Evolutionary conservation across 1,284 basidiomycete species (phyloP).

Genomic region (Megacollybia platyphylla): DNA sequence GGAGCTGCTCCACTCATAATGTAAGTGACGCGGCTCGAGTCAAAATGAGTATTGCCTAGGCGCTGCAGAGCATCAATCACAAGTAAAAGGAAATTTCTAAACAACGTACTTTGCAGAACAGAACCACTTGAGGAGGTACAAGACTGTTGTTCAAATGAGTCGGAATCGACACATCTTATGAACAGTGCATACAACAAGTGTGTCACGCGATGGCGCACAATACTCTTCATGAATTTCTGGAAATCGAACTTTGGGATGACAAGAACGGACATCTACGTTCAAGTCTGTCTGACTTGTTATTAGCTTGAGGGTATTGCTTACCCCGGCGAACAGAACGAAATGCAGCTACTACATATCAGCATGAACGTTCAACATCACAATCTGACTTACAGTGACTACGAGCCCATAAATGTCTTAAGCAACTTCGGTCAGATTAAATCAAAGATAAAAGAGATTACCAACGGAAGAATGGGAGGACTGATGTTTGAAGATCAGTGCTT

Average conservation of each 20-base stretch:
- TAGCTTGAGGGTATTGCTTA: conserved; percentile 12
- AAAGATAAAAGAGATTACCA: conserved; percentile 10
- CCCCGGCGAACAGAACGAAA: conserved; percentile 27
- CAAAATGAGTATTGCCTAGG: conserved; percentile 19
- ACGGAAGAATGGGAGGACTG: conserved; percentile 36
- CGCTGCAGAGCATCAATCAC: conserved; percentile 15
- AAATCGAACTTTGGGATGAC: conserved; percentile 33
- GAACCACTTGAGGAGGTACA: conserved; percentile 33
- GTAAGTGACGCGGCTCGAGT: conserved; percentile 28
- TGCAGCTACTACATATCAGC: conserved; percentile 21
- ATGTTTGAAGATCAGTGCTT: conserved; percentile 4
- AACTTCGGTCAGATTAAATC: conserved; percentile 1
- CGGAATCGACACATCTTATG: neutral
- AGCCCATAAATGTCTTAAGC: conserved; percentile 33
- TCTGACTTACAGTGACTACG: conserved; percentile 24
- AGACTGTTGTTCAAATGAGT: conserved; percentile 15
- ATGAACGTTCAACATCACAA: neutral
- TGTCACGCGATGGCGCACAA: conserved; percentile 20
- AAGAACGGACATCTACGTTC: conserved; percentile 18
- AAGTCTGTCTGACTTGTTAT: conserved; percentile 1
- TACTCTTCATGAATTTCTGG: conserved; percentile 21
- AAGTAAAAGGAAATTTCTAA: neutral
- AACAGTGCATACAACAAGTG: conserved; percentile 18
- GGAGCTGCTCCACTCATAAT: conserved; percentile 33
- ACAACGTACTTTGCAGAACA: conserved; percentile 30